Evolutionary conservation across 768 basidiomycete species (phyloP), one percentile per base, ranked within the genome.

Genomic region (Suillus variegatus): DNA sequence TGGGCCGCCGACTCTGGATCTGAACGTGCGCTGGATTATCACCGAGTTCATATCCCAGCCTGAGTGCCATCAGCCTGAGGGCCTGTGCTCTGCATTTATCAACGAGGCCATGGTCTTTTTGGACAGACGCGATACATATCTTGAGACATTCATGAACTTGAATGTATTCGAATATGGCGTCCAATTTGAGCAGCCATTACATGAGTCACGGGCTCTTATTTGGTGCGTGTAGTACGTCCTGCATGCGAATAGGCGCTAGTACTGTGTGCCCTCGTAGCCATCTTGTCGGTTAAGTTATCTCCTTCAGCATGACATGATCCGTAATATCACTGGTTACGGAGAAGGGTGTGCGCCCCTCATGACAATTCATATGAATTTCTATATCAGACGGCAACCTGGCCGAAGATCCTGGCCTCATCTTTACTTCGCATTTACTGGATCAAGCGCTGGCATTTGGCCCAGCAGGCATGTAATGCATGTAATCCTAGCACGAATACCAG

Each of bases 41-140:
- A 83, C 86, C 58, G 89, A 92, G 78, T 95, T 95, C 80, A 88
- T 96, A 74, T 85, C 86, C 4, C 91, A 94, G 74, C 85, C 88
- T 68, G 81, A 86, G 70, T 93, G 89, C 80, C 63, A 83, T 93
- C 91, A 93, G 74, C 85, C 88, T 32, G 32, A 32, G 32, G 6
- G 32, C 78, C 82, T 13, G 74, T 85, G 61, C 86, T 87, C 68
- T 85, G 86, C 22, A 85, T 28, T 91, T 61, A 72, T 90, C 16
- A 91, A 91, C 68, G 89, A 91, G 74, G 80, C 88, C 1, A 74
- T 84, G 32, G 65, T 85, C n/a, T 69, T 32, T 6, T 32, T 32
- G 32, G 32, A 32, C 32, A 32, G 32, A 32, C 0, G 32, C 32
- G 32, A 32, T 32, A 32, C 32, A 32, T 32, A 32, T 32, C 32